These are phyloP conservation scores for Helminthosporium solani DNA, from an alignment of 2,329 filamentous ascomycete genomes.

Conservation along the genomic window DNA sequence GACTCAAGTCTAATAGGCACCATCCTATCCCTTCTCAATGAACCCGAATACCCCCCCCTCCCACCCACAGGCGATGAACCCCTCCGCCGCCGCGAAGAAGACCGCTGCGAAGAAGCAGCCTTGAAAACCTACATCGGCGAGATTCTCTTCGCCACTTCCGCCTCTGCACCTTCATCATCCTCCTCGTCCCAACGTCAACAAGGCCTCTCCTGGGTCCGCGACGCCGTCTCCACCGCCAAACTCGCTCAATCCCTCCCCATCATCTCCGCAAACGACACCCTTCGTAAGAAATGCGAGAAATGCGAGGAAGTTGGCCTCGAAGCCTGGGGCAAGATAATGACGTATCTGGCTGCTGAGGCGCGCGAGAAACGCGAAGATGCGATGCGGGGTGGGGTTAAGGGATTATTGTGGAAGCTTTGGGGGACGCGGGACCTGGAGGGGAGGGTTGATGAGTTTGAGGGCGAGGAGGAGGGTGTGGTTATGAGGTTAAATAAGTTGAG, in stretches of 20 bases:
- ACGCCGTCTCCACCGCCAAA: conserved; percentile 74
- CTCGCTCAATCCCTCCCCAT: conserved; percentile 56
- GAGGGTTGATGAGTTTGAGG: conserved; percentile 34
- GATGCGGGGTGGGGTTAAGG: conserved; percentile 18
- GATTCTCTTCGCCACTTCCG: conserved; percentile 75
- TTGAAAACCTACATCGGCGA: conserved; percentile 91
- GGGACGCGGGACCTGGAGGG: conserved; percentile 29
- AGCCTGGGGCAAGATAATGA: conserved; percentile 84
- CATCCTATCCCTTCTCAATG: conserved; percentile 43
- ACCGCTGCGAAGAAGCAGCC: conserved; percentile 80
- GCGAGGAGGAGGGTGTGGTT: conserved; percentile 37
- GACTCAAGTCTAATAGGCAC: conserved; percentile 30
- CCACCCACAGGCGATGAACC: conserved; percentile 69
- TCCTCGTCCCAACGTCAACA: conserved; percentile 36
- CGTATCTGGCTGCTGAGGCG: conserved; percentile 57
- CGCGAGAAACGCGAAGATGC: conserved; percentile 33
- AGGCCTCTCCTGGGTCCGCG: conserved; percentile 84
- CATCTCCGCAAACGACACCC: conserved; percentile 39
- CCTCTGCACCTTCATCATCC: conserved; percentile 44
- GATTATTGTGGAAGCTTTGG: conserved; percentile 29
- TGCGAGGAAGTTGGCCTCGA: conserved; percentile 74
- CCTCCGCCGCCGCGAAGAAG: conserved; percentile 62
- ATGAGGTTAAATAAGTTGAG: conserved; percentile 38
- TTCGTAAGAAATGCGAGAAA: conserved; percentile 67
- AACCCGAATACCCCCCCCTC: conserved; percentile 66